Percentiles rank a stretch among this genome's conserved stretches.
Evolutionary conservation across 176 grass and related monocot species (phyloP).

Genomic region (Zizania latifolia): DNA sequence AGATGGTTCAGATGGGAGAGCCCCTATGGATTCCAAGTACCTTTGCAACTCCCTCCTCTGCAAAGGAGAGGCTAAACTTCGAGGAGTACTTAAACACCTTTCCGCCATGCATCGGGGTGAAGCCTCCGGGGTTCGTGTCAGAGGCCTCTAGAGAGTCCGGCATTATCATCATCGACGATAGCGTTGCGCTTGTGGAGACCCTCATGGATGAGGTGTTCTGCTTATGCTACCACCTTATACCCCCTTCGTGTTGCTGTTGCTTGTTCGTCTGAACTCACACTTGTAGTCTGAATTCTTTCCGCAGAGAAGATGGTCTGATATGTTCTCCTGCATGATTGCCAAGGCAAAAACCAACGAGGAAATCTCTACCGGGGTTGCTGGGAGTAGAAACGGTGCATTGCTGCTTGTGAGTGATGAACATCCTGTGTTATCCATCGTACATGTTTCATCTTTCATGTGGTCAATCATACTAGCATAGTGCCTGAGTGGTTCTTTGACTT

Average conservation of each 20-base stretch:
- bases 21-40: conserved; percentile 56
- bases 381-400: conserved; percentile 77
- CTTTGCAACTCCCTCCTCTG: neutral
- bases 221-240: conserved; percentile 6
- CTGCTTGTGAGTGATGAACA: conserved; percentile 70
- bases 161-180: conserved; percentile 46
- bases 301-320: conserved; percentile 54
- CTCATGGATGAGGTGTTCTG: conserved; percentile 80
- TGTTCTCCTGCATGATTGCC: conserved; percentile 87
- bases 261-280: conserved; percentile 19
- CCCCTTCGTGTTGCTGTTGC: neutral
- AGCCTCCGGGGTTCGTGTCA: conserved; percentile 55
- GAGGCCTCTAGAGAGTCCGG: conserved; percentile 73
- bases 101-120: conserved; percentile 42
- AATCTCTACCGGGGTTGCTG: conserved; percentile 53
- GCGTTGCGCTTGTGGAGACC: conserved; percentile 58
- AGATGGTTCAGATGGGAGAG: conserved; percentile 75
- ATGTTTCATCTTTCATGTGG: neutral
- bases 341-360: conserved; percentile 52
- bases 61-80: conserved; percentile 46
- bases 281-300: conserved; percentile 22
- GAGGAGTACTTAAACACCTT: conserved; percentile 60
- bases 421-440: neutral
- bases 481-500: conserved; percentile 14
- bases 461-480: neutral